Evolutionary conservation across 768 basidiomycete genomes (phyloP), one percentile per base, ranked within the genome.

Genomic region (Lactifluus piperatus): DNA sequence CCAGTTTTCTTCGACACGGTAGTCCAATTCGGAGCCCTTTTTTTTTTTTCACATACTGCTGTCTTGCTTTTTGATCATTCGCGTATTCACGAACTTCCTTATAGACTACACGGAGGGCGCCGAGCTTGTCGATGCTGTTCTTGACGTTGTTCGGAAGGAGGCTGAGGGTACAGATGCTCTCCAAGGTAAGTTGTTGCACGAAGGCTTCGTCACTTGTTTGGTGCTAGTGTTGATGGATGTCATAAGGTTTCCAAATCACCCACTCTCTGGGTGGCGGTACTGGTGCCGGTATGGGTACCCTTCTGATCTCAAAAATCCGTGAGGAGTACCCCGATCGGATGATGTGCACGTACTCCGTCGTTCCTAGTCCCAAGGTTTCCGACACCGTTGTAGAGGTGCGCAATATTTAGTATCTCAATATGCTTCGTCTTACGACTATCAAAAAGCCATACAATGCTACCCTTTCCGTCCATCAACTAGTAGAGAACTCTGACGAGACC

Each of bases 301-400:
- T 99, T 54, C 76, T 99, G 65, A 97, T 99, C 73, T 97, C 94
- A 66, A 99, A 99, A 79, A 97, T 99, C 72, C 85, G 95, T 65
- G 94, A 97, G 74, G 95, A 99, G 72, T 99, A 91, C 76, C 97
- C 95, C 65, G 97, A 99, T 75, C 81, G 97, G 57, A 99, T 99
- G 95, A 97, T 98, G 95, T 93, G 91, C 73, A 98, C 97, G 62
- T 99, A 95, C 80, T 98, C 97, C 56, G 95, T 99, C 68, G 91
- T 98, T 16, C 95, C 95, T 30, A 88, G 85, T 74, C 94, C 95
- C 57, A 95, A 95, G 73, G 94, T 97, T 54, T 98, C 94, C 13
- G 97, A 98, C 72, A 98, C 97, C 57, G 97, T 99, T 67, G 94
- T 97, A 65, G 95, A 98, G 78, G 88, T 88, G 65, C 16, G 47